phyloP scores from a whole-genome alignment of 495 filamentous ascomycete genomes.

The Penicillium psychrofluorescens region DNA sequence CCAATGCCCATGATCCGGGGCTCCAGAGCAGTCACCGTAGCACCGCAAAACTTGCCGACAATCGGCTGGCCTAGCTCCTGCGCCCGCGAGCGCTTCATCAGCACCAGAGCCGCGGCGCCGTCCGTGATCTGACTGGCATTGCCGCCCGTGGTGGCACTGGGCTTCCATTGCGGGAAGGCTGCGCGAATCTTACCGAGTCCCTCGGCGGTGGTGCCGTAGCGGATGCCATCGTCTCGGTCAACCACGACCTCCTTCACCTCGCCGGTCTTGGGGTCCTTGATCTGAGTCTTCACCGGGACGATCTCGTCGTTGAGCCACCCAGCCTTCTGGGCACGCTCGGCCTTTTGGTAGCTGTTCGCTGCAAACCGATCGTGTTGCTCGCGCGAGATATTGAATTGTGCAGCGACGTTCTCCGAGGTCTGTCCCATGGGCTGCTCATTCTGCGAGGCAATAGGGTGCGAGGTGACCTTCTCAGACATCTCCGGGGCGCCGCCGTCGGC shows the following conservation, averaged over 20 bases:
- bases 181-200: conserved; percentile 72
- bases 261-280: conserved; percentile 78
- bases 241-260: conserved; percentile 70
- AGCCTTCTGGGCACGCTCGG: conserved; percentile 84
- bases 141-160: conserved; percentile 79
- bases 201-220: conserved; percentile 83
- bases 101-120: conserved; percentile 78
- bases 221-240: conserved; percentile 81
- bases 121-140: conserved; percentile 94
- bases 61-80: conserved; percentile 80
- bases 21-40: conserved; percentile 78
- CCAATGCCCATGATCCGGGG: conserved; percentile 97
- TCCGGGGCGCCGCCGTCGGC: conserved; percentile 62
- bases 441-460: conserved; percentile 67
- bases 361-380: conserved; percentile 76
- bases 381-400: conserved; percentile 74
- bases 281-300: conserved; percentile 67
- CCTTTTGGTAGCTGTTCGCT: conserved; percentile 74
- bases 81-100: conserved; percentile 90
- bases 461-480: conserved; percentile 66
- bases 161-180: conserved; percentile 83
- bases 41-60: conserved; percentile 83
- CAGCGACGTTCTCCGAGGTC: conserved; percentile 88
- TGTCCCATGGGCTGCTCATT: conserved; percentile 93
- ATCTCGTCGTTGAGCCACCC: conserved; percentile 93